phyloP scores from a whole-genome alignment of 768 basidiomycete species.

The Leccinum rimulosum region DNA sequence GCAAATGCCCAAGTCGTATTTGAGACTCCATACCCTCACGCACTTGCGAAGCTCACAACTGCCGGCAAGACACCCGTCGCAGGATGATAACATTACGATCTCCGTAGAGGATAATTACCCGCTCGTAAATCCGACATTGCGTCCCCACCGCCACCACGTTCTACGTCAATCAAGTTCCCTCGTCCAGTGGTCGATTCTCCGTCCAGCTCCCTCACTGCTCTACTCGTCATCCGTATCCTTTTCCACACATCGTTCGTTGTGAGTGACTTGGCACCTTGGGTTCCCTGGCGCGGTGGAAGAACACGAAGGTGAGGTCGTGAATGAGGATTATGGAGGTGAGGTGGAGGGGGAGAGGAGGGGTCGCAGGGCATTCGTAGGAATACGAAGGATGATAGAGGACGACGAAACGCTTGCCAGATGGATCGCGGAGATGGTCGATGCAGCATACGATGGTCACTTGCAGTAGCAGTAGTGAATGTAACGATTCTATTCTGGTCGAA shows the following conservation, averaged over 20 bases:
- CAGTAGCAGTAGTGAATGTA: slow-evolving; percentile 13
- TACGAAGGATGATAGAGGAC: slow-evolving; percentile 57
- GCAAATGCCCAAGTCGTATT: slow-evolving; percentile 44
- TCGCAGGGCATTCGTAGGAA: slow-evolving; percentile 64
- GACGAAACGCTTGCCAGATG: slow-evolving; percentile 61
- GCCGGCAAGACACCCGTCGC: slow-evolving; percentile 58
- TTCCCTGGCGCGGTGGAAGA: slow-evolving; percentile 84
- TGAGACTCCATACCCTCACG: slow-evolving; percentile 71
- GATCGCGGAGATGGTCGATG: slow-evolving; percentile 61
- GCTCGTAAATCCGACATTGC: slow-evolving; percentile 56
- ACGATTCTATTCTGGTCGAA: not conserved
- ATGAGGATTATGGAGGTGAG: slow-evolving; percentile 40
- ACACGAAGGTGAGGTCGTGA: slow-evolving; percentile 60
- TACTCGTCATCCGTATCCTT: slow-evolving; percentile 80
- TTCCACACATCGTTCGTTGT: slow-evolving; percentile 79
- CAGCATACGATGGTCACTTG: slow-evolving; percentile 36
- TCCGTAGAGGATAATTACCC: slow-evolving; percentile 58
- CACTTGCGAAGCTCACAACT: slow-evolving; percentile 66
- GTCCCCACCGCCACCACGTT: slow-evolving; percentile 71
- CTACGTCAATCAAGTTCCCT: slow-evolving; percentile 56
- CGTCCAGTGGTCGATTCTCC: slow-evolving; percentile 63
- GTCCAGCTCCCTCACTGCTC: slow-evolving; percentile 72
- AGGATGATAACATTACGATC: slow-evolving; percentile 73
- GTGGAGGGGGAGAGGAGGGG: slow-evolving; percentile 71
- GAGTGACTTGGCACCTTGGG: slow-evolving; percentile 67